Evolutionary conservation across 192 early-diverging fungal genomes (phyloP), one percentile per base, ranked within the genome.

Genomic region (Rhizophagus prolifer): DNA sequence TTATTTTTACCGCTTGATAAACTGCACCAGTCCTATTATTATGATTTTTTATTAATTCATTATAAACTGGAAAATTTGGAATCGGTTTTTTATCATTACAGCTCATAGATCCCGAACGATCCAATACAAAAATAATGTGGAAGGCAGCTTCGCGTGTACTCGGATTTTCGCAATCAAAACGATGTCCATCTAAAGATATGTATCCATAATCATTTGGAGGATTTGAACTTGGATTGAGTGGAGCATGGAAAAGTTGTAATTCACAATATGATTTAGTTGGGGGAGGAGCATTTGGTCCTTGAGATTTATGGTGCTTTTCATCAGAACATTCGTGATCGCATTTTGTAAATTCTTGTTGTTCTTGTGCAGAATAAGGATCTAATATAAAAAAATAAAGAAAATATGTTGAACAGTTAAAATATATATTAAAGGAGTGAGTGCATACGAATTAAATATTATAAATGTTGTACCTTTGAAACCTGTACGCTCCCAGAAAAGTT

Each of bases 11-110:
- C 28, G 72, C 62, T 26, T 50, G 13, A 54, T 79, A 79, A 13
- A 75, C 78, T 25, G 78, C 78, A 3, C 78, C 78, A 25, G 64
- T 30, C 21, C 78, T 21, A 66, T 79, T 79, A 4, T 79, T 75
- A 65, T 79, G 78, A 8, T 44, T 75, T 26, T 3, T 38, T 5
- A 46, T 19, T 16, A 78, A 16, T 12, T 47, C 28, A 9, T 74
- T 23, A 16, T 26, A 54, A 34, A 60, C 36, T 16, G 36, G 31
- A 10, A 19, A n/a, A 5, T 63, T 26, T 4, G 9, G 26, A 30
- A 59, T 8, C 19, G 78, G 78, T 54, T 46, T 58, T 6, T 7
- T 61, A 65, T 79, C 78, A 9, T 23, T 10, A n/a, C 9, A 23
- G 60, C 30, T 10, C 78, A 79, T 79, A 9, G 78, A 79, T 16